These are phyloP conservation scores for Monilinia laxa DNA, from an alignment of 2,329 filamentous ascomycete genomes.

Conservation along the genomic window DNA sequence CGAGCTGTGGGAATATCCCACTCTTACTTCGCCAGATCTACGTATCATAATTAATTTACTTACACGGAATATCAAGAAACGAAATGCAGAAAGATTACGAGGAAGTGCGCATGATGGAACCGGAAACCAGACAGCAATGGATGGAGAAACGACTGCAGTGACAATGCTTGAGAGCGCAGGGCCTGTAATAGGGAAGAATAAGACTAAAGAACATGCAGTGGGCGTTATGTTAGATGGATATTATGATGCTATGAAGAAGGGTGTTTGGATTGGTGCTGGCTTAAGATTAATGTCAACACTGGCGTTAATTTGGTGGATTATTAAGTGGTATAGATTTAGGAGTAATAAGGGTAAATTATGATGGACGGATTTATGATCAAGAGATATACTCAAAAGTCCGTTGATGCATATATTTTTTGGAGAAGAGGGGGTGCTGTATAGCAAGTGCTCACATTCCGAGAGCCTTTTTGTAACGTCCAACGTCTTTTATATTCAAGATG, in stretches of 20 bases:
- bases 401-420: background rate
- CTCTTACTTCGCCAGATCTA: slow-evolving; percentile 63
- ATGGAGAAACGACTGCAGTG: slow-evolving; percentile 35
- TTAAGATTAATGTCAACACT: slow-evolving; percentile 27
- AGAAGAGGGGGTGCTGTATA: background rate
- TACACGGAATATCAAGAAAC: slow-evolving; percentile 56
- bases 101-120: slow-evolving; percentile 33
- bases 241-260: slow-evolving; percentile 37
- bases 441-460: background rate
- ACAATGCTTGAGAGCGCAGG: slow-evolving; percentile 26
- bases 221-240: slow-evolving; percentile 40
- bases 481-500: background rate
- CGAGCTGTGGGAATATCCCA: slow-evolving; percentile 65
- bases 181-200: slow-evolving; percentile 30
- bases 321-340: slow-evolving; percentile 17
- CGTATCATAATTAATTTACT: slow-evolving; percentile 58
- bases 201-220: slow-evolving; percentile 33
- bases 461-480: background rate
- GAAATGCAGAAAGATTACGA: slow-evolving; percentile 43
- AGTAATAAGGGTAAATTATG: slow-evolving; percentile 12
- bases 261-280: slow-evolving; percentile 35
- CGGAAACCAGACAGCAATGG: slow-evolving; percentile 36
- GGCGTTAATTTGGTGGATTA: slow-evolving; percentile 19
- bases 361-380: background rate
- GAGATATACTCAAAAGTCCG: slow-evolving; percentile 11